Evolutionary conservation across 352 stramenopile genomes (phyloP).

Genomic region (Phytophthora chlamydospora): DNA sequence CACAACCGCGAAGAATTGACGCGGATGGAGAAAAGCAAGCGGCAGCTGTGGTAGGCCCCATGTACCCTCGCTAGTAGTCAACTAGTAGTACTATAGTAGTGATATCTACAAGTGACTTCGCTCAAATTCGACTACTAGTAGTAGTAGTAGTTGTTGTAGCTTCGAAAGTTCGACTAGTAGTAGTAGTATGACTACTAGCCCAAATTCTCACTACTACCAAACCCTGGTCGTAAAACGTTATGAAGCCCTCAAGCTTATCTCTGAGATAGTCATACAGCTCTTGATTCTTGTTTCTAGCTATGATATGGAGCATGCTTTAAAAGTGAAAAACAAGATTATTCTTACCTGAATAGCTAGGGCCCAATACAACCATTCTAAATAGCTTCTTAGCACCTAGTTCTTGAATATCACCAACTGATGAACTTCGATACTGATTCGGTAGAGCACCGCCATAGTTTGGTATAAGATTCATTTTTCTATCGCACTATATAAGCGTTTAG

Average conservation of each 20-base stretch:
- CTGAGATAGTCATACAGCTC: constrained; percentile 5
- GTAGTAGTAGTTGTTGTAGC: no score
- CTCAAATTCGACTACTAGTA: no score
- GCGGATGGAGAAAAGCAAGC: constrained; percentile 2
- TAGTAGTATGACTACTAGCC: no score
- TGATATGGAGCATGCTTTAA: constrained; percentile 14
- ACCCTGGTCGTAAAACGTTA: constrained; percentile 3
- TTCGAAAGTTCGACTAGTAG: no score
- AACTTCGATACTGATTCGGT: constrained; percentile 1
- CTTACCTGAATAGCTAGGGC: constrained; percentile 8
- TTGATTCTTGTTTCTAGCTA: constrained; percentile 8
- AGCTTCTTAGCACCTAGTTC: constrained; percentile 13
- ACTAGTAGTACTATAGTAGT: no score
- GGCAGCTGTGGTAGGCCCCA: not conserved
- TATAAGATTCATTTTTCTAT: no score
- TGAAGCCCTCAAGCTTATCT: constrained; percentile 8
- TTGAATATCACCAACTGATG: not conserved
- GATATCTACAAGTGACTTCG: no score
- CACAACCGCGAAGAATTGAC: not conserved
- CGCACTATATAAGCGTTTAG: no score
- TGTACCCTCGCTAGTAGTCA: no score
- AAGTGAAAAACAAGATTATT: constrained; percentile 4
- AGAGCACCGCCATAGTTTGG: constrained; percentile 3
- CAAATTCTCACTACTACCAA: no score
- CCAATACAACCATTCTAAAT: constrained; percentile 11